Base-by-base conservation (phyloP, 1,284 basidiomycete species). In the Rhodotorula sp. region DNA sequence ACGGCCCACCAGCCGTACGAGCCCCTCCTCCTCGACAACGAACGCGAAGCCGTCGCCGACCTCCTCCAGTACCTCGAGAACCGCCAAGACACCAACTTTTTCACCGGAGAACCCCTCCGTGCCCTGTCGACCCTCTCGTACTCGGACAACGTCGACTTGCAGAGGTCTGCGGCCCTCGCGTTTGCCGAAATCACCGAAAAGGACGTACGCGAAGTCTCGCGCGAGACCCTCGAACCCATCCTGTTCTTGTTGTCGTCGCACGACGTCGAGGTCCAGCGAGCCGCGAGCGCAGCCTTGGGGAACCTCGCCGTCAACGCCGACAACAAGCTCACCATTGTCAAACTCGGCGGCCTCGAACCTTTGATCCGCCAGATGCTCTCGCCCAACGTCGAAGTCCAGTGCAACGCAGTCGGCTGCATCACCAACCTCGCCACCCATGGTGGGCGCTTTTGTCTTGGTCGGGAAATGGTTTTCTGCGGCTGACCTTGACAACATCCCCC, bases 181-280 rank as follows among this genome's bases (percentile, higher is more conserved):
- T 99, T 99, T 80, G 96, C 96, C 61, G 96, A 99, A 82, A 99
- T 99, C 76, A 99, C 96, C 26, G 96, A 99, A 84, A 99, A 99
- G 77, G 96, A 99, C 83, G 95, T 99, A 64, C 87, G 95, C 62
- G 93, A 94, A 69, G 96, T 99, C 26, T 93, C 92, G 22, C 86
- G 96, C 73, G 96, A 99, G 82, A 99, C 96, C 10, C 87, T 99
- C 77, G 96, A 99, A 82, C 96, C 96, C 62, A 95, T 99, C 76
- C 88, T 99, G 75, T 99, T 97, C 83, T 87, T 99, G 69, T 86
- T 99, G 74, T 93, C 93, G 79, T 95, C 92, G 80, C 96, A 99
- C 82, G 96, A 99, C 82, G 94, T 93, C 62, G 96, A 99, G 83
- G 96, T 99, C 55, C 96, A 99, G 84, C 87, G 96, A 77, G 96